Evolutionary conservation across 345 rosid genomes (phyloP), one percentile per base, ranked within the genome.

Genomic region (Salix exigua): DNA sequence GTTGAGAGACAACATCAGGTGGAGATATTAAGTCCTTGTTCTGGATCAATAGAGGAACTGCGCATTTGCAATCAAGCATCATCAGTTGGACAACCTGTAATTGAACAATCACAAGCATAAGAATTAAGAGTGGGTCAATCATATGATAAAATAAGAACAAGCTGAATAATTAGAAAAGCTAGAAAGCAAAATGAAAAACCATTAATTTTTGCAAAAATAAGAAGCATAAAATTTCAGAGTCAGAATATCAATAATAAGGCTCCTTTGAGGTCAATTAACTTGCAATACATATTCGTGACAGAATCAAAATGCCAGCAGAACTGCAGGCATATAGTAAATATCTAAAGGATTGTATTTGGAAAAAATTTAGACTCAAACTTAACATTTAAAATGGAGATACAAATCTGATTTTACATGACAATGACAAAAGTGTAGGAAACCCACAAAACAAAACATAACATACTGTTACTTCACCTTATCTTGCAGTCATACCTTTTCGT

Each of bases 31-130:
- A 76, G 73, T 96, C 94, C 88, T 85, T 91, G 80, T 91, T 92
- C 71, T 88, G 98, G 78, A 94, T 94, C 81, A 94, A 88, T 71
- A 92, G 84, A 30, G 91, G 79, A 76, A 89, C 93, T 40, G 98
- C 91, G 67, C 88, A 91, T 84, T 94, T 94, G 88, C 87, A 80
- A 83, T 96, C 99, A 44, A 96, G 88, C 87, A 82, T 86, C 98
- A 96, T 91, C 83, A 96, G 77, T 81, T 96, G 93, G 80, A 84
- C 92, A 83, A 90, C 97, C 99, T 96, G 89, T 85, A 86, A 12
- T 48, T 1, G 30, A 66, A 73, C 69, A 83, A 42, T 60, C 37
- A 75, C 69, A 83, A 31, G 67, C 18, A 69, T 53, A 19, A 73
- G 12, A 74, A 50, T 14, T 14, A 78, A 66, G 46, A 38, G 33